A percentile compares a stretch with the other conserved stretches of the same genome.
Conservation (phyloP, 1,139 yeast species). For the Scheffersomyces stambukii region DNA sequence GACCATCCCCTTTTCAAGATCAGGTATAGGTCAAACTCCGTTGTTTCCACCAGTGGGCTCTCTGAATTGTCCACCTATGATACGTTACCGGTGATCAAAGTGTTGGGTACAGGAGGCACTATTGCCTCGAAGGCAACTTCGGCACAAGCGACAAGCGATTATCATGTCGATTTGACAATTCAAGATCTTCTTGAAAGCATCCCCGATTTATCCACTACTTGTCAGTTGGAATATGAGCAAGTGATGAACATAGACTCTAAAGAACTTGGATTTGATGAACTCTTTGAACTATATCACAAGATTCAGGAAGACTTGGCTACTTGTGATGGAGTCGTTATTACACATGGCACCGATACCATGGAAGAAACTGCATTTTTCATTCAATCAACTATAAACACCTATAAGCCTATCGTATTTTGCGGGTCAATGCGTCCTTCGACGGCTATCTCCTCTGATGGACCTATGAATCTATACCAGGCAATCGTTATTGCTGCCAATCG, state of each 20-base stretch:
- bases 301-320: constrained; percentile 42
- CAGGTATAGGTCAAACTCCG: constrained; percentile 14
- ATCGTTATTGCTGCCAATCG: constrained; percentile 56
- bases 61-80: constrained; percentile 6
- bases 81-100: constrained; percentile 44
- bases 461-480: constrained; percentile 69
- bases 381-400: constrained; percentile 53
- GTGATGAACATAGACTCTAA: constrained; percentile 63
- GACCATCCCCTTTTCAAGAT: constrained; percentile 11
- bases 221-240: constrained; percentile 62
- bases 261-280: constrained; percentile 47
- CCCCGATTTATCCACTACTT: constrained; percentile 57
- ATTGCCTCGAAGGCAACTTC: constrained; percentile 62
- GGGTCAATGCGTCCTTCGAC: constrained; percentile 75
- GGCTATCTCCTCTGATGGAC: constrained; percentile 67
- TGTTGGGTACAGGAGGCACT: constrained; percentile 72
- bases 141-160: constrained; percentile 62
- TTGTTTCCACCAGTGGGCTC: constrained; percentile 5
- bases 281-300: constrained; percentile 32
- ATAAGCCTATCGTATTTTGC: constrained; percentile 61
- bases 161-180: constrained; percentile 61
- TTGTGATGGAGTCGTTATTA: constrained; percentile 56
- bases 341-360: constrained; percentile 72
- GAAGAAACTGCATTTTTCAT: constrained; percentile 70
- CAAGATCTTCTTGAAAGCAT: constrained; percentile 55